Evolutionary conservation across 805 yeast genomes (phyloP), one percentile per base, ranked within the genome.

Genomic region (Nakazawaea molendinolei): DNA sequence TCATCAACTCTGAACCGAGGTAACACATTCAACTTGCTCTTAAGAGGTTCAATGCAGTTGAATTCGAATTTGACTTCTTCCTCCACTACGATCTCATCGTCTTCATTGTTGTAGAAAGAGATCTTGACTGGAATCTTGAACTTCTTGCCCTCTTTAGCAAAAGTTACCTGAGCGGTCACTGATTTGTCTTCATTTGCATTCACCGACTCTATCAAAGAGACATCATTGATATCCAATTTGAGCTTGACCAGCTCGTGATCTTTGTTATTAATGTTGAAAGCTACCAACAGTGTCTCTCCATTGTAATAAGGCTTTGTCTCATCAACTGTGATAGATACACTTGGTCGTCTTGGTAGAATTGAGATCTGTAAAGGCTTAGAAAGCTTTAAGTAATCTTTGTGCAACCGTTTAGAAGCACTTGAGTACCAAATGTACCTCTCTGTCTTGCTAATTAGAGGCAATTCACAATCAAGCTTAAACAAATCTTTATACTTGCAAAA

Each of bases 301-400:
- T 49, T 45, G 29, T 52, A 51, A 1, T 55, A 61, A 28, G 41
- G 38, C 5, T 56, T 53, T 0, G 51, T 34, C 15, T 51, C 43
- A 1, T 43, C 44, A 5, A 63, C 35, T 0, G 31, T 30, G 4
- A 60, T 47, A 14, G 44, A 50, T 0, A 60, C 50, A 3, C 56
- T 47, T 5, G 74, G 74, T 3, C 56, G 46, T 33, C 64, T 56
- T 12, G 74, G 71, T 6, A 63, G 45, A 3, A 64, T 52, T 24
- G 58, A 58, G 20, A 43, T 40, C 5, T 36, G 24, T 7, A 31
- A 31, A 5, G 60, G 58, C n/a, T 43, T 40, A 2, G 14, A 15
- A 3, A 46, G 36, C 8, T 41, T 41, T 8, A 55, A 26, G 4
- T 20, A 47, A 31, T 23, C 39, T 29, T 27, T 44, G 25, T 5